phyloP scores from a whole-genome alignment of 371 early-diverging fungal species.

The Saksenaea vasiformis region DNA sequence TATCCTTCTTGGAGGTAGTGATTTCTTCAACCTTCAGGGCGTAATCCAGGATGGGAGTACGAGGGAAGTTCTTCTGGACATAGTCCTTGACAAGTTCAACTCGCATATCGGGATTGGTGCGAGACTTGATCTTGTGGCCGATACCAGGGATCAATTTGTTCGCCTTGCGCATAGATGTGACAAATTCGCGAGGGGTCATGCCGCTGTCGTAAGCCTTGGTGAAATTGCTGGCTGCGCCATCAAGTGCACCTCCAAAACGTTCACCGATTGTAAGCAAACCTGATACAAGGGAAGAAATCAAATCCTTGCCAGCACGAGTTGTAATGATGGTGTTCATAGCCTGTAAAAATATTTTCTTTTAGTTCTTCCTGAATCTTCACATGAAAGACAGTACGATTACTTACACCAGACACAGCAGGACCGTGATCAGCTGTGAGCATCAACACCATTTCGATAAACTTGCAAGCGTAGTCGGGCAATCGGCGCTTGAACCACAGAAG shows the following conservation, averaged over 20 bases:
- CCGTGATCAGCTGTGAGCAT: constrained; percentile 99
- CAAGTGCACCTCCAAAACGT: constrained; percentile 96
- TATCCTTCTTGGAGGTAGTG: constrained; percentile 97
- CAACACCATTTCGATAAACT: constrained; percentile 98
- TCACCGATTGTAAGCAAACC: constrained; percentile 97
- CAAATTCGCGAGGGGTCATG: constrained; percentile 89
- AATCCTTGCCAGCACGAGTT: constrained; percentile 97
- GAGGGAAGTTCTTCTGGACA: constrained; percentile 89
- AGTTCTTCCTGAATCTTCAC: neutral
- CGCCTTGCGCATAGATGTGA: constrained; percentile 87
- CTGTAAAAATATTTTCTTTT: constrained; percentile 32
- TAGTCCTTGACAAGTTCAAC: constrained; percentile 93
- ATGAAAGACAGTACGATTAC: constrained; percentile 12
- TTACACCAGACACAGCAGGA: constrained; percentile 69
- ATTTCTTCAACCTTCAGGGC: constrained; percentile 94
- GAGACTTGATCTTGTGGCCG: constrained; percentile 98
- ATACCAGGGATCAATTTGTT: constrained; percentile 95
- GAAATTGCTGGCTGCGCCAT: constrained; percentile 94
- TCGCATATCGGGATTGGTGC: constrained; percentile 97
- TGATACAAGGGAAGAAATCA: constrained; percentile 91
- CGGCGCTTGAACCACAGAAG: constrained; percentile 98
- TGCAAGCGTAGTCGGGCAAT: constrained; percentile 91
- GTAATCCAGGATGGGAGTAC: constrained; percentile 87
- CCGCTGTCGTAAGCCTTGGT: constrained; percentile 88
- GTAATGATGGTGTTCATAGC: constrained; percentile 99